These are phyloP conservation scores for Cutaneotrichosporon sp. DNA, from an alignment of 1,284 basidiomycete genomes.

Conservation along the genomic window DNA sequence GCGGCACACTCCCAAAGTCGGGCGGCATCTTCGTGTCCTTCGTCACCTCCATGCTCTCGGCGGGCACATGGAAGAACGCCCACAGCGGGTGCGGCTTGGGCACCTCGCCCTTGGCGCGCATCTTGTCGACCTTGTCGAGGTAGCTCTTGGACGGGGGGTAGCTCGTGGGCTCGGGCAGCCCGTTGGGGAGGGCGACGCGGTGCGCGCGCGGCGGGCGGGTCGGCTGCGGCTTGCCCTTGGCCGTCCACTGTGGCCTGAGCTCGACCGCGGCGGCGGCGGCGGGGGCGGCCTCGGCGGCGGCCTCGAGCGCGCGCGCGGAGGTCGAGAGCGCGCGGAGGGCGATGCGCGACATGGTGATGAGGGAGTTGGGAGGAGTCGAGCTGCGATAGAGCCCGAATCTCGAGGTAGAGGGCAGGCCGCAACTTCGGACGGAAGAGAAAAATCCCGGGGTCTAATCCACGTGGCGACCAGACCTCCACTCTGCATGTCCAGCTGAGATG, in stretches of 20 bases:
- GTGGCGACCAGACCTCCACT: slow-evolving; percentile 4
- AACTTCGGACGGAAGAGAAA: slow-evolving; percentile 5
- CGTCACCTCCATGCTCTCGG: slow-evolving; percentile 16
- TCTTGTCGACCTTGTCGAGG: slow-evolving; percentile 27
- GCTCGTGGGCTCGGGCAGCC: slow-evolving; percentile 39
- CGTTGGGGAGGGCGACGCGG: slow-evolving; percentile 39
- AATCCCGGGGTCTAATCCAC: slow-evolving; percentile 1
- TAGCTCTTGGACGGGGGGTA: slow-evolving; percentile 43
- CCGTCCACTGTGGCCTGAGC: slow-evolving; percentile 26
- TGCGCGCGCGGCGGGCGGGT: slow-evolving; percentile 39
- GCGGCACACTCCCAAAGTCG: slow-evolving; percentile 37
- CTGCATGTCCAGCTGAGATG: neutral
- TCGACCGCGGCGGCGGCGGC: slow-evolving; percentile 3
- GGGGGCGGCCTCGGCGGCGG: slow-evolving; percentile 12
- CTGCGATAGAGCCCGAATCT: neutral
- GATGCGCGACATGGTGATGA: slow-evolving; percentile 18
- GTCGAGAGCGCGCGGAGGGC: slow-evolving; percentile 37
- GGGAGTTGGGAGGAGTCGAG: neutral
- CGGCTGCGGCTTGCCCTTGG: slow-evolving; percentile 43
- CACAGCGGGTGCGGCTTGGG: slow-evolving; percentile 47
- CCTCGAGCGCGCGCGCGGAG: slow-evolving; percentile 9
- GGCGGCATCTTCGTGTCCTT: slow-evolving; percentile 19
- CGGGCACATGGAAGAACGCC: slow-evolving; percentile 52
- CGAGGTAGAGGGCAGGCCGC: too few species aligned
- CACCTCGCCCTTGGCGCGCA: slow-evolving; percentile 12